Evolutionary conservation across 2,329 filamentous ascomycete genomes (phyloP).

Genomic region (Pseudomassariella vexata): DNA sequence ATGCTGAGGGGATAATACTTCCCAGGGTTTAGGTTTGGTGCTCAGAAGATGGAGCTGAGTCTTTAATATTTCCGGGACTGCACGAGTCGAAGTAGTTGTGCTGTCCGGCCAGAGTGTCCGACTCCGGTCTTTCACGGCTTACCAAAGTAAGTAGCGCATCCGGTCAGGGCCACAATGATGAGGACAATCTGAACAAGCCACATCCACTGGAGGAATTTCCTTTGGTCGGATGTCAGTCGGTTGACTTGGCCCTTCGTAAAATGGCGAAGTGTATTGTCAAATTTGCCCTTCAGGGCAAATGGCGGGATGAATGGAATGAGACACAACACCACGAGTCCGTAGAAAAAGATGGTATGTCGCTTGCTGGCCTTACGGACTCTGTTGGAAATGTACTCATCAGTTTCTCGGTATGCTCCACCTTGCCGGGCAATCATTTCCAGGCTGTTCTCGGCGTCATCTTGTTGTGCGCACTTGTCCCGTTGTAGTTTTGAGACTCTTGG

Average conservation of each 20-base stretch:
- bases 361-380: constrained; percentile 19
- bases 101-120: too few species aligned
- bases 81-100: too few species aligned
- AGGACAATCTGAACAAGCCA: too few species aligned
- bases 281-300: constrained; percentile 36
- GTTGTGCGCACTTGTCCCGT: constrained; percentile 1
- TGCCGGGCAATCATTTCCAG: neutral
- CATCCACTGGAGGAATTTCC: constrained; percentile 21
- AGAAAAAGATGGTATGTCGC: constrained; percentile 31
- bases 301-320: constrained; percentile 43
- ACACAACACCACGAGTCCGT: constrained; percentile 29
- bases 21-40: neutral
- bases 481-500: neutral
- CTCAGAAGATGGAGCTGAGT: too few species aligned
- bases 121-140: too few species aligned
- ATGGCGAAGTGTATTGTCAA: constrained; percentile 42
- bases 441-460: neutral
- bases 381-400: constrained; percentile 14
- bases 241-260: constrained; percentile 39
- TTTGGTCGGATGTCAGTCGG: constrained; percentile 31
- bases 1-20: too few species aligned
- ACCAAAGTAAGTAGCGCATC: too few species aligned
- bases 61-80: too few species aligned
- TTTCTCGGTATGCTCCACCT: neutral
- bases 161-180: too few species aligned